These are phyloP conservation scores for Thielaviopsis punctulata DNA, from an alignment of 2,329 filamentous ascomycete genomes.

Conservation along the genomic window DNA sequence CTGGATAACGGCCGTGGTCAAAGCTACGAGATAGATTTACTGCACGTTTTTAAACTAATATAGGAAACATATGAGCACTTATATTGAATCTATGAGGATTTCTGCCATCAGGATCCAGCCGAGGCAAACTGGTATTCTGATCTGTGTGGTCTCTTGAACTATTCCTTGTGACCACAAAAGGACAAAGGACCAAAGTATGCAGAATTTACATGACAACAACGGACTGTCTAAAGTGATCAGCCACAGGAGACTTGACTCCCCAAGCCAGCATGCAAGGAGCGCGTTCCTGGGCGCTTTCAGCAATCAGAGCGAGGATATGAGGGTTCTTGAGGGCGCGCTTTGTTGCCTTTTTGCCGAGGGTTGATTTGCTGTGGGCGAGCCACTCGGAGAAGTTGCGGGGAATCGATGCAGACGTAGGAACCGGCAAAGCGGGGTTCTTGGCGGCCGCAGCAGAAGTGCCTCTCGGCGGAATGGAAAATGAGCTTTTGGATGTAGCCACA, in stretches of 20 bases:
- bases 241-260: not conserved
- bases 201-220: not conserved
- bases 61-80: not conserved
- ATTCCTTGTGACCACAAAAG: too few relatives aligned
- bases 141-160: too few relatives aligned
- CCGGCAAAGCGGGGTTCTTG: too few relatives aligned
- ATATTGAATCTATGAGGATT: not conserved
- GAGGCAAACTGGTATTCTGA: not conserved
- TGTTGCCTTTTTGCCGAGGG: not conserved
- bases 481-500: too few relatives aligned
- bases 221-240: not conserved
- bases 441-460: not conserved
- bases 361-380: not conserved
- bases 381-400: not conserved
- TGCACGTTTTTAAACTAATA: not conserved
- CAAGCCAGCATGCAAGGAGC: not conserved
- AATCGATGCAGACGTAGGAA: not conserved
- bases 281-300: not conserved
- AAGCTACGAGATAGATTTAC: not conserved
- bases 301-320: not conserved
- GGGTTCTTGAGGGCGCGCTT: not conserved
- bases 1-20: too few relatives aligned
- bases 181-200: too few relatives aligned
- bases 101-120: not conserved
- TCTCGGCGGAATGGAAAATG: too few relatives aligned